phyloP scores from a whole-genome alignment of 345 rosid species.

The Camelina sativa region DNA sequence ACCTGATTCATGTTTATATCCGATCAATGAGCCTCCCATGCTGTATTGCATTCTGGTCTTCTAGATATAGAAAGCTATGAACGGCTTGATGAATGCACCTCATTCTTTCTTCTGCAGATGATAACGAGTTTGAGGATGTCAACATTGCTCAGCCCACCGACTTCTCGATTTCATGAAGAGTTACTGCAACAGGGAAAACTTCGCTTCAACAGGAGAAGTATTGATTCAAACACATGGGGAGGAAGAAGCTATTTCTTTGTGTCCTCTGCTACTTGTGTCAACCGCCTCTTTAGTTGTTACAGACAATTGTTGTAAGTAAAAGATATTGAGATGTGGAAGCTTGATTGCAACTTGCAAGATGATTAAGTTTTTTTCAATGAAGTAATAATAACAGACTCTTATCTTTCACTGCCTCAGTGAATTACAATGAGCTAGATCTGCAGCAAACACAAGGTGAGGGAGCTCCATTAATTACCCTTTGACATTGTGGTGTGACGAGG shows the following conservation, averaged over 20 bases:
- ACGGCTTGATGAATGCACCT: constrained; percentile 12
- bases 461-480: constrained; percentile 64
- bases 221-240: constrained; percentile 5
- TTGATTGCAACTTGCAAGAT: constrained; percentile 27
- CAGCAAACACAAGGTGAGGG: constrained; percentile 53
- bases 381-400: neutral
- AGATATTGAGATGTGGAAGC: constrained; percentile 35
- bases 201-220: too few species aligned
- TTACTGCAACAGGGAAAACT: too few species aligned
- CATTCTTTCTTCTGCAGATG: constrained; percentile 51
- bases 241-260: constrained; percentile 2
- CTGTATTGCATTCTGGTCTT: neutral
- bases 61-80: constrained; percentile 5
- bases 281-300: constrained; percentile 7
- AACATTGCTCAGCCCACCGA: constrained; percentile 60
- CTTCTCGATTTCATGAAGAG: constrained; percentile 69
- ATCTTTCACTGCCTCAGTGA: neutral
- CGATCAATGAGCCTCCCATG: neutral
- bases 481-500: constrained; percentile 66
- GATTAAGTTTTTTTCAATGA: neutral
- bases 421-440: neutral
- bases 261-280: constrained; percentile 25
- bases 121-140: constrained; percentile 74
- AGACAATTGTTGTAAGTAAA: constrained; percentile 41
- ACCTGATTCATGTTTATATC: constrained; percentile 12